Percentiles rank a stretch among this genome's conserved stretches.
These are phyloP conservation scores for Alternaria metachromatica DNA, from an alignment of 2,329 filamentous ascomycete genomes.

Conservation along the genomic window DNA sequence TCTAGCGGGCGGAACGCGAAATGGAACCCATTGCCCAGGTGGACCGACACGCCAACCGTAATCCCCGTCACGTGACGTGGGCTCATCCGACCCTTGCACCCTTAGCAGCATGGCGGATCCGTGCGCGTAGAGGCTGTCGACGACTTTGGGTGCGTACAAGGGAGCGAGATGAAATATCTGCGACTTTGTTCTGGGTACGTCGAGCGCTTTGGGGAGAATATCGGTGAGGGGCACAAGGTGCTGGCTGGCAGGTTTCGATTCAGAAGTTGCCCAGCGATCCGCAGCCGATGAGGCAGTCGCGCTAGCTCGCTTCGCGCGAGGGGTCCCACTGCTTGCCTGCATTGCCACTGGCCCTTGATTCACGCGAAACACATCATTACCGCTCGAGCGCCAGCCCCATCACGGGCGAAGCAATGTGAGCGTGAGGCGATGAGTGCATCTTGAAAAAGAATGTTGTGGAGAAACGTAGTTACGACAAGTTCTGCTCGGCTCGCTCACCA, in stretches of 20 bases:
- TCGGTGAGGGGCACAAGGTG: conserved; percentile 29
- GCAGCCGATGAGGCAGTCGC: conserved; percentile 19
- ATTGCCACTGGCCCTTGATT: conserved; percentile 12
- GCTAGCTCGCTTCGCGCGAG: conserved; percentile 22
- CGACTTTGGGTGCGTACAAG: neutral
- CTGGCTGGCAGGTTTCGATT: conserved; percentile 24
- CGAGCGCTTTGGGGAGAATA: conserved; percentile 11
- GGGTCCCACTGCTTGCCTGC: conserved; percentile 19
- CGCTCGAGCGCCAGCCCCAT: neutral
- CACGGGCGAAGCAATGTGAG: no score
- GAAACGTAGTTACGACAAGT: no score
- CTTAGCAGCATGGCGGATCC: neutral
- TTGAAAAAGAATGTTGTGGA: no score
- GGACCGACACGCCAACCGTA: conserved; percentile 22
- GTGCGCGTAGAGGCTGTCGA: conserved; percentile 5
- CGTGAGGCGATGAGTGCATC: no score
- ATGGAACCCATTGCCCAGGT: neutral
- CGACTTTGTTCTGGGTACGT: neutral
- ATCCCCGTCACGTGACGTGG: conserved; percentile 20
- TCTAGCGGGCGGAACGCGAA: conserved; percentile 21
- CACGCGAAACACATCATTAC: neutral
- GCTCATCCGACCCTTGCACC: conserved; percentile 2
- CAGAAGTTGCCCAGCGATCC: conserved; percentile 20
- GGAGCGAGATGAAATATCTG: neutral
- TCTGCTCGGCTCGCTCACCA: no score